phyloP scores from a whole-genome alignment of 2,329 filamentous ascomycete genomes.

The Phyllosticta citribraziliensis region DNA sequence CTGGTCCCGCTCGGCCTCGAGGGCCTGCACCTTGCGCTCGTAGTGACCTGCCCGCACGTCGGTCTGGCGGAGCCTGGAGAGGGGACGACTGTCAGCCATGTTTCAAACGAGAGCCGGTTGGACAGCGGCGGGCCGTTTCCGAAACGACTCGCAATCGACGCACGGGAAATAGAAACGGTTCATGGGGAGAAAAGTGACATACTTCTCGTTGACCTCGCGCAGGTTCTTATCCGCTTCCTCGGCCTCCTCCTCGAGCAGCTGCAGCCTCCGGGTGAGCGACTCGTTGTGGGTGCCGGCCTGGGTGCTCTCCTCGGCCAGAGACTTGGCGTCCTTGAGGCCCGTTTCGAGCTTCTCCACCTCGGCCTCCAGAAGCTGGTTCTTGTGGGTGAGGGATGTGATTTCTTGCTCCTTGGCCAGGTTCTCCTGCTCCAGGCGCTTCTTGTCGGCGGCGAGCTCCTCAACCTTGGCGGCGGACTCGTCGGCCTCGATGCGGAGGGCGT shows the following conservation, averaged over 20 bases:
- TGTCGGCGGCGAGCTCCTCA: conserved; percentile 76
- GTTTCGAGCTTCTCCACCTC: conserved; percentile 91
- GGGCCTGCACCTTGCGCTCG: conserved; percentile 96
- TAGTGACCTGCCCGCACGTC: conserved; percentile 99
- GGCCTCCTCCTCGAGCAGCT: conserved; percentile 95
- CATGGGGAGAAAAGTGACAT: conserved; percentile 34
- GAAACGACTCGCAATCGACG: conserved; percentile 5
- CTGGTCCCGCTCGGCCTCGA: conserved; percentile 82
- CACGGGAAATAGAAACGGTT: conserved; percentile 6
- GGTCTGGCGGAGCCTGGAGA: conserved; percentile 81
- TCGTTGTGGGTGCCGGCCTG: conserved; percentile 85
- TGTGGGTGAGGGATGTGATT: conserved; percentile 91
- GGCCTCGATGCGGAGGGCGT: conserved; percentile 84
- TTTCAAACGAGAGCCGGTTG: not conserved
- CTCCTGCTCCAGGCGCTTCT: conserved; percentile 90
- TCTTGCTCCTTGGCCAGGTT: conserved; percentile 96
- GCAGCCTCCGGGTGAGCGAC: conserved; percentile 79
- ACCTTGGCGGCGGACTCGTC: conserved; percentile 73
- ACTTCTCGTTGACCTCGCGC: conserved; percentile 98
- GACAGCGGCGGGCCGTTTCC: not conserved
- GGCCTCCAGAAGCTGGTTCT: conserved; percentile 79
- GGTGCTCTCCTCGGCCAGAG: conserved; percentile 68
- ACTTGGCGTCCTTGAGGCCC: conserved; percentile 78
- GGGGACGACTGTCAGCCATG: conserved; percentile 1
- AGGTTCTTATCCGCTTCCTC: conserved; percentile 94